Evolutionary conservation across 257 asterid genomes (phyloP).

Genomic region (Solanum raphanifolium): DNA sequence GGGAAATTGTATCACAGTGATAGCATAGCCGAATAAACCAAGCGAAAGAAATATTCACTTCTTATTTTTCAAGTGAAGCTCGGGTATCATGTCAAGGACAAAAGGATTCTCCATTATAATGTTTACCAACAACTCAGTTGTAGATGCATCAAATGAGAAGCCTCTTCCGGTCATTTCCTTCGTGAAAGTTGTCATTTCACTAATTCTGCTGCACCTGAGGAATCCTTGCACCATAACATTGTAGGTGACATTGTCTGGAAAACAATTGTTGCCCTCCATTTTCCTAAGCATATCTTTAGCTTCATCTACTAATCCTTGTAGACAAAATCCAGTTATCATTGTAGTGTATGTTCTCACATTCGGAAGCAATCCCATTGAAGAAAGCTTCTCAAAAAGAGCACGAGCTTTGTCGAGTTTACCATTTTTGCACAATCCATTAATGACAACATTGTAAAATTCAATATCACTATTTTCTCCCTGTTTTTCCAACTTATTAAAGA

Average conservation of each 20-base stretch:
- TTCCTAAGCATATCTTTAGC: background rate
- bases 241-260: background rate
- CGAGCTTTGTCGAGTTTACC: background rate
- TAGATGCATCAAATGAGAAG: background rate
- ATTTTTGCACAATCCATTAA: background rate
- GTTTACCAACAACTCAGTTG: background rate
- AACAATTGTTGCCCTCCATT: background rate
- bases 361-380: background rate
- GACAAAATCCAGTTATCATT: background rate
- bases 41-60: background rate
- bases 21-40: background rate
- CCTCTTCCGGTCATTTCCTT: background rate
- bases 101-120: background rate
- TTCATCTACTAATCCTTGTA: background rate
- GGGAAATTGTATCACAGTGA: background rate
- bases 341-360: background rate
- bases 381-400: background rate
- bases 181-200: background rate
- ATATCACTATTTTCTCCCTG: background rate
- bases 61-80: background rate
- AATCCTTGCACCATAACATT: background rate
- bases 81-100: background rate
- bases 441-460: background rate
- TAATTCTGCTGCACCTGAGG: background rate
- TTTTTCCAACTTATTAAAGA: background rate